These are phyloP conservation scores for Leccinum pachyderme DNA, from an alignment of 1,284 basidiomycete genomes.

Conservation along the genomic window DNA sequence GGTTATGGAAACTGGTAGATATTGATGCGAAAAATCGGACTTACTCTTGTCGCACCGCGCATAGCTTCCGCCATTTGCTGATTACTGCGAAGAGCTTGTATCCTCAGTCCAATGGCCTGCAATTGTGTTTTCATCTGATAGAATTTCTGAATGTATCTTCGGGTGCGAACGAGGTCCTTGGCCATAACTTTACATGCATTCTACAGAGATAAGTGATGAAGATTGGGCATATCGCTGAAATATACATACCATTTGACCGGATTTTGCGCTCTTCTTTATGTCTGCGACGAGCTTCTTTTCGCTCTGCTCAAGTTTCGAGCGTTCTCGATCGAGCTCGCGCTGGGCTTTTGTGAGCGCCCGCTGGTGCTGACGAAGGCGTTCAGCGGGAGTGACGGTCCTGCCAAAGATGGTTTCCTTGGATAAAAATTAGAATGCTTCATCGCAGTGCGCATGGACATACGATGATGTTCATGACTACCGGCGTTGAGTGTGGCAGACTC, in stretches of 20 bases:
- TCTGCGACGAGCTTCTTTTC: conserved; percentile 93
- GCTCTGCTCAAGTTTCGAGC: conserved; percentile 90
- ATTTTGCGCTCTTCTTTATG: conserved; percentile 95
- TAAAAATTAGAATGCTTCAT: conserved; percentile 10
- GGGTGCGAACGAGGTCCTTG: conserved; percentile 94
- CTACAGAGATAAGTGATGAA: conserved; percentile 42
- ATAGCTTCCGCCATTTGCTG: conserved; percentile 99
- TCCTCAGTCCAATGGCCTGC: conserved; percentile 92
- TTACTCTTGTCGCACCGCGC: conserved; percentile 93
- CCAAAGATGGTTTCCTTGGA: conserved; percentile 91
- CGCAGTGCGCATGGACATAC: conserved; percentile 39
- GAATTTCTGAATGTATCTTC: conserved; percentile 97
- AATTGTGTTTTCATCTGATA: conserved; percentile 99
- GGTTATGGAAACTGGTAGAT: conserved; percentile 2
- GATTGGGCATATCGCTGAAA: conserved; percentile 3
- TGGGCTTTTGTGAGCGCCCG: conserved; percentile 94
- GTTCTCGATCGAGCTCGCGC: conserved; percentile 94
- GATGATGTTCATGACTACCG: conserved; percentile 66
- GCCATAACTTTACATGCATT: conserved; percentile 99
- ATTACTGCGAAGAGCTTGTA: conserved; percentile 95
- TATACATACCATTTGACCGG: conserved; percentile 85
- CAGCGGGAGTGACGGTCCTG: conserved; percentile 90
- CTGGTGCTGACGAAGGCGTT: conserved; percentile 95
- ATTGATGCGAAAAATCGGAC: conserved; percentile 29
- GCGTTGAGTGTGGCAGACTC: conserved; percentile 13